These are phyloP conservation scores for Zopfia rhizophila DNA, from an alignment of 2,329 filamentous ascomycete genomes.

Conservation along the genomic window DNA sequence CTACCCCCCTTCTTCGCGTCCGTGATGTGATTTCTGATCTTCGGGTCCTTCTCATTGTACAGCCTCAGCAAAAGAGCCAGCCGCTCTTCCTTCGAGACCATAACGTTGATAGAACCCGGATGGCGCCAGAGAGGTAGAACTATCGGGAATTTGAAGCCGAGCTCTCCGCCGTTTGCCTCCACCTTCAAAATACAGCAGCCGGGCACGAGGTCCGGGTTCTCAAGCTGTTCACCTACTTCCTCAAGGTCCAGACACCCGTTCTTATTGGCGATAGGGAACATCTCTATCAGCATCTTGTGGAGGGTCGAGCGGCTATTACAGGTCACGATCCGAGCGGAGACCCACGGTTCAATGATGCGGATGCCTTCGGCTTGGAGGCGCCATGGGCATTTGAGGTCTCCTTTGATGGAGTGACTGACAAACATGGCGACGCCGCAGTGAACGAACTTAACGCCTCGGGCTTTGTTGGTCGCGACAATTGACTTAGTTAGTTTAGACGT, in stretches of 20 bases:
- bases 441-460: constrained; percentile 91
- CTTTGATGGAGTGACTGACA: constrained; percentile 74
- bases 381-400: constrained; percentile 91
- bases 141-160: constrained; percentile 78
- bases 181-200: constrained; percentile 92
- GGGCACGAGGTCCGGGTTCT: constrained; percentile 82
- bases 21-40: constrained; percentile 64
- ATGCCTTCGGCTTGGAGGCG: constrained; percentile 95
- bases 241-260: constrained; percentile 79
- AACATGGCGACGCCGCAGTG: constrained; percentile 99
- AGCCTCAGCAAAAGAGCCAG: constrained; percentile 89
- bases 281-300: constrained; percentile 85
- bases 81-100: constrained; percentile 97
- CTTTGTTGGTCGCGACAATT: constrained; percentile 88
- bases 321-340: constrained; percentile 81
- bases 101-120: constrained; percentile 89
- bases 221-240: constrained; percentile 86
- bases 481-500: constrained; percentile 85
- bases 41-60: constrained; percentile 87
- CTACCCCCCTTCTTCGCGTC: constrained; percentile 37
- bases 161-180: constrained; percentile 73
- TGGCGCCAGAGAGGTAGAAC: constrained; percentile 95
- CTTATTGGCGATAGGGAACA: constrained; percentile 90
- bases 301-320: constrained; percentile 82
- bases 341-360: constrained; percentile 89